Conservation (phyloP, 2,329 filamentous ascomycete genomes). For the Fusarium algeriense region DNA sequence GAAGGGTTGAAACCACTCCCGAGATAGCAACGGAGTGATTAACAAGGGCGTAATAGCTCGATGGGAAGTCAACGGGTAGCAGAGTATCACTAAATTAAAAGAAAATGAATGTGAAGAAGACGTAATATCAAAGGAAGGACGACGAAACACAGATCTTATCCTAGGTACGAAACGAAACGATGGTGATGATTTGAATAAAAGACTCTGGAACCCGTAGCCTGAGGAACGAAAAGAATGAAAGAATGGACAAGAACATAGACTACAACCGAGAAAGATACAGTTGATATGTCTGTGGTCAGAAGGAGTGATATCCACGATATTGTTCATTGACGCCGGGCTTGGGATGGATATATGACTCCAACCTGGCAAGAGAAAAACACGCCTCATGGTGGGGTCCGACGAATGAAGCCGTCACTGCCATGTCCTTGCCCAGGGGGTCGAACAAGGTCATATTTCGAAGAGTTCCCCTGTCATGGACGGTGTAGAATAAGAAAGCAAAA, state of each 20-base stretch:
- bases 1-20: conserved; percentile 36
- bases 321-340: conserved; percentile 28
- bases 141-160: conserved; percentile 1
- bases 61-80: conserved; percentile 16
- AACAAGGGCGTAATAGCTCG: conserved; percentile 16
- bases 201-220: conserved; percentile 11
- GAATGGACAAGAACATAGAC: conserved; percentile 28
- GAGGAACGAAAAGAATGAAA: background rate
- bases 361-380: conserved; percentile 30
- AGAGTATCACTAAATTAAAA: conserved; percentile 26
- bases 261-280: conserved; percentile 6
- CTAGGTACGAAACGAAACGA: conserved; percentile 5
- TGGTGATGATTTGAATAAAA: conserved; percentile 9
- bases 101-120: conserved; percentile 24
- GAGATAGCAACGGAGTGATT: conserved; percentile 31
- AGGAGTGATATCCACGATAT: conserved; percentile 26
- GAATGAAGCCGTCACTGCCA: conserved; percentile 41
- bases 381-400: conserved; percentile 37
- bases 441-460: conserved; percentile 37
- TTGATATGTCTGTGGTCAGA: conserved; percentile 17
- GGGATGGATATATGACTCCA: conserved; percentile 46
- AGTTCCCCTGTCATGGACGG: conserved; percentile 37
- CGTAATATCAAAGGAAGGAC: conserved; percentile 2
- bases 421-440: conserved; percentile 43
- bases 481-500: conserved; percentile 56